Evolutionary conservation across 2,329 filamentous ascomycete genomes (phyloP).

Genomic region (Ophiosphaerella korrae): DNA sequence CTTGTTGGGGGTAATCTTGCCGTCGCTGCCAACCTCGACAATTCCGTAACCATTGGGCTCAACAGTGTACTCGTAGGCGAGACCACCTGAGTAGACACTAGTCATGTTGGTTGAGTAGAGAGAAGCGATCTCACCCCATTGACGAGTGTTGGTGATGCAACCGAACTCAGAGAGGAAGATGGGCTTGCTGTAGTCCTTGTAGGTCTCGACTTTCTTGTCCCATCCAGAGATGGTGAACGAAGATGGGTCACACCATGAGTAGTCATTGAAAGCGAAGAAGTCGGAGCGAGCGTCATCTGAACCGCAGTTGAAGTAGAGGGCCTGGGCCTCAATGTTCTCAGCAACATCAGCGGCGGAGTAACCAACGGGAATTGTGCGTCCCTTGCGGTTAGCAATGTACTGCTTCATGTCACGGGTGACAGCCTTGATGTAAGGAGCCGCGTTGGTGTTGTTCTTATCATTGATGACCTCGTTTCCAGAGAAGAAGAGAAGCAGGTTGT

Average conservation of each 20-base stretch:
- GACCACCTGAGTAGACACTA: conserved; percentile 86
- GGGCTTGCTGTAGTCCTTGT: conserved; percentile 45
- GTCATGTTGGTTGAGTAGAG: conserved; percentile 87
- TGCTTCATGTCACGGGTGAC: conserved; percentile 81
- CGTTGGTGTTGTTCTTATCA: conserved; percentile 63
- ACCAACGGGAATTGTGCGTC: conserved; percentile 73
- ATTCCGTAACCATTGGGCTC: conserved; percentile 72
- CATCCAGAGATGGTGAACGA: conserved; percentile 75
- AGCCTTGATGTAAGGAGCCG: conserved; percentile 74
- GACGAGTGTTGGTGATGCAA: conserved; percentile 79
- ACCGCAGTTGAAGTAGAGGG: conserved; percentile 92
- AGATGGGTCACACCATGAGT: conserved; percentile 69
- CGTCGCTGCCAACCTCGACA: conserved; percentile 64
- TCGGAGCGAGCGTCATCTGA: conserved; percentile 82
- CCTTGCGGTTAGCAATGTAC: conserved; percentile 73
- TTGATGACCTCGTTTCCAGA: conserved; percentile 81
- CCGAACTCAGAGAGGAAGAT: conserved; percentile 94
- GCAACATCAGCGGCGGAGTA: conserved; percentile 87
- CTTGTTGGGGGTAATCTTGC: conserved; percentile 60
- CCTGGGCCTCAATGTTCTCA: conserved; percentile 83
- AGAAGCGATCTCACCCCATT: conserved; percentile 78
- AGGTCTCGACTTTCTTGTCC: conserved; percentile 57
- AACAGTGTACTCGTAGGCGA: conserved; percentile 92
- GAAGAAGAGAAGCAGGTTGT: conserved; percentile 85
- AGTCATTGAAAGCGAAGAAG: conserved; percentile 90